Evolutionary conservation across 176 grass and related monocot species (phyloP), one percentile per base, ranked within the genome.

Genomic region (Poa pratensis): DNA sequence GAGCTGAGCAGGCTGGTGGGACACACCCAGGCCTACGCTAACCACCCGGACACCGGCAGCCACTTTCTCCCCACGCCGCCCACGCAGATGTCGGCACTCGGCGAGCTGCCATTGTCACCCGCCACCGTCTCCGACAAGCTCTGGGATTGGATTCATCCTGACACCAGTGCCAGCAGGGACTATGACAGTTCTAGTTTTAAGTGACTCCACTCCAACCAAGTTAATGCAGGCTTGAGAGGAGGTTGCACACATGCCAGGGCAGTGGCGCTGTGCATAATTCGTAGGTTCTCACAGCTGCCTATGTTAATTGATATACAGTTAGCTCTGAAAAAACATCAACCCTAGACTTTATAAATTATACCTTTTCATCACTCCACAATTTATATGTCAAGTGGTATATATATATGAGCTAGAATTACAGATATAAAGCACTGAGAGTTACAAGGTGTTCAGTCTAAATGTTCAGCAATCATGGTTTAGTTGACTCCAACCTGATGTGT

Each of bases 91-190:
- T 27, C 75, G 16, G 87, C 82, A 3, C 87, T 77, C 18, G 82
- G 57, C 28, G 27, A 77, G 42, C 34, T 81, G 77, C 85, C 87
- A 10, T 71, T 86, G 55, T 68, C 84, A 37, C 80, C 87, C 49
- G 40, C 88, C 1, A 52, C 86, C 8, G 74, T 94, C 69, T 80
- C 90, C 28, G 91, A 98, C 88, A 95, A 93, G 87, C 93, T 95
- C 69, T 98, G 95, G 95, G 93, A 93, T 53, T 98, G 95, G 95
- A 98, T 74, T 32, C 73, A 69, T 52, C 88, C 90, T 50, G 92
- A 97, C 84, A 78, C 77, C 37, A 43, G 82, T 22, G 28, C 45
- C 10, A 88, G 65, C 22, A 86, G 65, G 66, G 94, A 91, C 89
- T 92, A 90, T 75, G 78, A 14, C 57, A 59, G 58, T 75, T 88